phyloP scores from a whole-genome alignment of 2,329 filamentous ascomycete genomes.

The Colletotrichum sp. region DNA sequence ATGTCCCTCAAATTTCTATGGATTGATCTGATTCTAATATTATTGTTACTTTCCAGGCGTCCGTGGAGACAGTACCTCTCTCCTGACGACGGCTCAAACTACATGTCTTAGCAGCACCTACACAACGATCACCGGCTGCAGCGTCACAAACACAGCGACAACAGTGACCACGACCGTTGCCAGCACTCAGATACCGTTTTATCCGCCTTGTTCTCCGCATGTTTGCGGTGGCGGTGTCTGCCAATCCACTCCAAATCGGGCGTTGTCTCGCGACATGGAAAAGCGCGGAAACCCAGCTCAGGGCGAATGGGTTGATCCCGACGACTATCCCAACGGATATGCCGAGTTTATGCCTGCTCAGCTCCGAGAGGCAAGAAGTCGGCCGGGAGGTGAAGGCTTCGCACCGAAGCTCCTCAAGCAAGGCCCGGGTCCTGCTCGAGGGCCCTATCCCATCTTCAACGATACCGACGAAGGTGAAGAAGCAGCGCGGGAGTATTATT shows the following conservation, averaged over 20 bases:
- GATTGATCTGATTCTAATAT: background rate
- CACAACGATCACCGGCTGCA: background rate
- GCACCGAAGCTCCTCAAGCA: background rate
- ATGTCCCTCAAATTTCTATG: background rate
- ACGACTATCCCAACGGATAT: background rate
- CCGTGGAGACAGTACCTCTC: background rate
- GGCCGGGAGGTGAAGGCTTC: background rate
- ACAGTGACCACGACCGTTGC: background rate
- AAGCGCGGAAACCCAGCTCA: background rate
- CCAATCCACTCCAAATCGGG: background rate
- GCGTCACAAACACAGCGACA: background rate
- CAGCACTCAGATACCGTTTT: background rate
- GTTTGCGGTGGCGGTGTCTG: background rate
- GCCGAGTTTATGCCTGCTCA: background rate
- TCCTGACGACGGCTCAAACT: background rate
- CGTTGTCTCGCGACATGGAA: background rate
- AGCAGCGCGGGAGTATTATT: background rate
- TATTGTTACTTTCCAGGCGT: background rate
- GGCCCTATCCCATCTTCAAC: background rate
- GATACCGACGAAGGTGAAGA: background rate
- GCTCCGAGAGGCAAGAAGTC: background rate
- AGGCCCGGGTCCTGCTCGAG: background rate
- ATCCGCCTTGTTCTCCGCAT: background rate
- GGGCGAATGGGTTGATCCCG: background rate
- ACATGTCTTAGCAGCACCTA: background rate